Evolutionary conservation across 805 yeast species (phyloP).

Genomic region (Candida ipomoeae): DNA sequence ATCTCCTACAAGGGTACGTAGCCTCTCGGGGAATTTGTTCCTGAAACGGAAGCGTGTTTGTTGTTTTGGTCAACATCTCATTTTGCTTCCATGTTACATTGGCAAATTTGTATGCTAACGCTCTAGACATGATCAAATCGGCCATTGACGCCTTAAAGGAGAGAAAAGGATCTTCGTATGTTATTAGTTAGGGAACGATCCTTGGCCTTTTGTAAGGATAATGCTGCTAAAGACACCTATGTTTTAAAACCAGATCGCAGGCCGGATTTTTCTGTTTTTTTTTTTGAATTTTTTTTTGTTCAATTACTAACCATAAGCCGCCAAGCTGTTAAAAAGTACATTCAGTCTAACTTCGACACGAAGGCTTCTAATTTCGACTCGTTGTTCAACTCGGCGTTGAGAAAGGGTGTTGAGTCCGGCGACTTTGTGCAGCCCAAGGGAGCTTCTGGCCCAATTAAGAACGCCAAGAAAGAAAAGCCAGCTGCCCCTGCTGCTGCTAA

Average conservation of each 20-base stretch:
- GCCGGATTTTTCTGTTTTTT: background rate
- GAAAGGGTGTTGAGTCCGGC: slow-evolving; percentile 76
- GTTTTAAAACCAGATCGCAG: background rate
- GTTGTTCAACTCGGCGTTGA: slow-evolving; percentile 71
- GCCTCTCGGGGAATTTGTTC: background rate
- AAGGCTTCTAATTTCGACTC: slow-evolving; percentile 66
- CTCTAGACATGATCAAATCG: slow-evolving; percentile 56
- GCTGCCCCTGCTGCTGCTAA: slow-evolving; percentile 6
- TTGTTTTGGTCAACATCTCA: background rate
- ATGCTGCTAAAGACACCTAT: background rate
- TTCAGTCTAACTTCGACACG: slow-evolving; percentile 58
- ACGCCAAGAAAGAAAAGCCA: slow-evolving; percentile 42
- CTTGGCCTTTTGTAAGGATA: background rate
- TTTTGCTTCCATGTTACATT: background rate
- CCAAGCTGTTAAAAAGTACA: slow-evolving; percentile 82
- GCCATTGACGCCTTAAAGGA: slow-evolving; percentile 71
- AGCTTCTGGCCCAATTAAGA: slow-evolving; percentile 79
- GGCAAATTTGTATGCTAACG: slow-evolving; percentile 13
- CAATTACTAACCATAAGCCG: slow-evolving; percentile 47
- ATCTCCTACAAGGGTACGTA: slow-evolving; percentile 17
- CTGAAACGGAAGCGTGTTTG: background rate
- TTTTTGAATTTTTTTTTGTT: background rate
- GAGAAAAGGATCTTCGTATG: slow-evolving; percentile 73
- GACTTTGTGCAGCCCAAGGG: slow-evolving; percentile 84
- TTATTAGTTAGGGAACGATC: slow-evolving; percentile 12